Conservation (phyloP, 495 filamentous ascomycete genomes). For the Terfezia claveryi region DNA sequence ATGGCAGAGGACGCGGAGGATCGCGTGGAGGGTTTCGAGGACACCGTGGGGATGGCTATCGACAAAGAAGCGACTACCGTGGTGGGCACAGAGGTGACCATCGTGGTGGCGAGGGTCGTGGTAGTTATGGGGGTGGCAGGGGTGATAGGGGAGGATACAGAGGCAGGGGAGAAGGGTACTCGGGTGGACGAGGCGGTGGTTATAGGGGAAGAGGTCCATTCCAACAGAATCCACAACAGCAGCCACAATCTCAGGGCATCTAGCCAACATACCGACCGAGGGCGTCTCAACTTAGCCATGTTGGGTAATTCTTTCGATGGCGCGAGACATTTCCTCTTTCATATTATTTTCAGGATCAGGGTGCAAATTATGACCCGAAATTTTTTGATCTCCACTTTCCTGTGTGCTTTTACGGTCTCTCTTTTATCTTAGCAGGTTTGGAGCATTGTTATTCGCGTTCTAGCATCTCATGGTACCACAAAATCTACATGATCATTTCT, state of each 20-base stretch:
- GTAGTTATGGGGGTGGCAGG: conserved; percentile 6
- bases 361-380: not conserved
- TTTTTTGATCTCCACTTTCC: not conserved
- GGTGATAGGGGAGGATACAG: conserved; percentile 11
- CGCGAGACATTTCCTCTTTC: no score
- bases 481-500: not conserved
- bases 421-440: not conserved
- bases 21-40: conserved; percentile 6
- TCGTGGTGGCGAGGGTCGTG: conserved; percentile 2
- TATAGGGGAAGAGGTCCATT: conserved; percentile 6
- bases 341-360: not conserved
- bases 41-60: conserved; percentile 7
- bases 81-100: conserved; percentile 4
- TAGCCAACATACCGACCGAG: conserved; percentile 2
- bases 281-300: no score
- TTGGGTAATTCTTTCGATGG: no score
- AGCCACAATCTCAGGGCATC: not conserved
- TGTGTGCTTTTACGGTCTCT: not conserved
- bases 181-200: conserved; percentile 1
- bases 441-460: not conserved
- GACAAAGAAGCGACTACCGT: conserved; percentile 10
- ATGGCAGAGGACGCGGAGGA: conserved; percentile 1
- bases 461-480: not conserved
- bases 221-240: not conserved
- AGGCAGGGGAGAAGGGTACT: conserved; percentile 6